A percentile compares a stretch with the other conserved stretches of the same genome.
These are phyloP conservation scores for Lentinula raphanica DNA, from an alignment of 768 basidiomycete genomes.

Conservation along the genomic window DNA sequence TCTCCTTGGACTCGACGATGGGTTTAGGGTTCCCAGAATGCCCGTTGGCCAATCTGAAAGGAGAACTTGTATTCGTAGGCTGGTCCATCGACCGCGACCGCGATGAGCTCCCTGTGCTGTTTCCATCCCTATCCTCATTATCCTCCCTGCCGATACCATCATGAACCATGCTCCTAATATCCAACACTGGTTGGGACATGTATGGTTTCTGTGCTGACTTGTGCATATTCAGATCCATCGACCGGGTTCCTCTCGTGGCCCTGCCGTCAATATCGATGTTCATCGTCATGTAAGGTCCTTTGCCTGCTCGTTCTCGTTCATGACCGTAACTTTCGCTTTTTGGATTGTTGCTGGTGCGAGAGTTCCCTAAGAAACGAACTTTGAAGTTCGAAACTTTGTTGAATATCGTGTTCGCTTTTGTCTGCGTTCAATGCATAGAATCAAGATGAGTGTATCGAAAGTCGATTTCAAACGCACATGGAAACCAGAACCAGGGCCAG, in stretches of 20 bases:
- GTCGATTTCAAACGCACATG: conserved; percentile 19
- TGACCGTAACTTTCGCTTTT: too few species aligned
- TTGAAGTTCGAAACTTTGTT: background rate
- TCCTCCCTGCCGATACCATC: too few species aligned
- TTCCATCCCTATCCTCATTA: too few species aligned
- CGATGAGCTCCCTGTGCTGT: background rate
- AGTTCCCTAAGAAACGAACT: background rate
- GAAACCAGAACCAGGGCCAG: conserved; percentile 20
- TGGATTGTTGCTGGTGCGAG: background rate
- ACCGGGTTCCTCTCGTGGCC: conserved; percentile 24
- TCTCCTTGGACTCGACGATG: too few species aligned
- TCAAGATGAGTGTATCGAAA: background rate
- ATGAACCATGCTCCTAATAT: background rate
- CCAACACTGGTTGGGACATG: conserved; percentile 41
- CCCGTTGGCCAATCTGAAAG: too few species aligned
- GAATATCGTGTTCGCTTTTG: background rate
- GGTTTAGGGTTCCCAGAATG: too few species aligned
- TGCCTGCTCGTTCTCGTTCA: too few species aligned
- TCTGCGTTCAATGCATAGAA: background rate
- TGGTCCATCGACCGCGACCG: background rate
- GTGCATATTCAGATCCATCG: conserved; percentile 23
- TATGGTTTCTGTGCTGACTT: conserved; percentile 31
- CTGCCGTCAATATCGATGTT: conserved; percentile 17
- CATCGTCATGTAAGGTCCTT: conserved; percentile 4
- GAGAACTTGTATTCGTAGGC: background rate